Conservation (phyloP, 176 grass and related monocot species). For the Musa beccarii region DNA sequence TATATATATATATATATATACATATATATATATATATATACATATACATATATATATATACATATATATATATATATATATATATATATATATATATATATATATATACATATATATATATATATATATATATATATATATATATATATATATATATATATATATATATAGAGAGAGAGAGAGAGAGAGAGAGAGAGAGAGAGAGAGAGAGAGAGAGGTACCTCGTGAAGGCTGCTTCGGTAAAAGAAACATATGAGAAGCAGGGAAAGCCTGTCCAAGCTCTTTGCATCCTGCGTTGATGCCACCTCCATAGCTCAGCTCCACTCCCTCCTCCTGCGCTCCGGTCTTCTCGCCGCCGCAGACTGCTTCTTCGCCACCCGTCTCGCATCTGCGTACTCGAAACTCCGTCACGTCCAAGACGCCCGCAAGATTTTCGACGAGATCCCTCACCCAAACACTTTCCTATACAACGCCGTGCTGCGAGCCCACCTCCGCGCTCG, state of each 20-base stretch:
- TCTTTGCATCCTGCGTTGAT: not conserved
- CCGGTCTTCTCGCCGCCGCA: slow-evolving; percentile 26
- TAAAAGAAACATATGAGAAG: not conserved
- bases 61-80: too few relatives aligned
- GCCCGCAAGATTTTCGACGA: slow-evolving; percentile 53
- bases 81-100: too few relatives aligned
- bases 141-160: too few relatives aligned
- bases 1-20: too few relatives aligned
- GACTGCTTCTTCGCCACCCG: slow-evolving; percentile 25
- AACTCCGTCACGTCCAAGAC: slow-evolving; percentile 5
- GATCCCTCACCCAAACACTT: slow-evolving; percentile 26
- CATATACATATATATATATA: too few relatives aligned
- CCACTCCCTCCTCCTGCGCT: slow-evolving; percentile 34
- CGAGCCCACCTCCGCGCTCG: slow-evolving; percentile 34
- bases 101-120: too few relatives aligned
- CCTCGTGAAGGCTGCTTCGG: too few relatives aligned
- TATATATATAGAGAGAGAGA: too few relatives aligned
- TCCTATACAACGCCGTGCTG: slow-evolving; percentile 57
- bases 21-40: too few relatives aligned
- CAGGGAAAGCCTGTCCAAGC: not conserved
- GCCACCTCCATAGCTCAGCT: slow-evolving; percentile 17
- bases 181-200: too few relatives aligned
- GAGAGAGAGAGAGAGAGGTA: too few relatives aligned
- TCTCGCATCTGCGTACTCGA: slow-evolving; percentile 11
- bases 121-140: too few relatives aligned